Base-by-base conservation (phyloP, 1,139 yeast species). In the Sugiyamaella novakii region DNA sequence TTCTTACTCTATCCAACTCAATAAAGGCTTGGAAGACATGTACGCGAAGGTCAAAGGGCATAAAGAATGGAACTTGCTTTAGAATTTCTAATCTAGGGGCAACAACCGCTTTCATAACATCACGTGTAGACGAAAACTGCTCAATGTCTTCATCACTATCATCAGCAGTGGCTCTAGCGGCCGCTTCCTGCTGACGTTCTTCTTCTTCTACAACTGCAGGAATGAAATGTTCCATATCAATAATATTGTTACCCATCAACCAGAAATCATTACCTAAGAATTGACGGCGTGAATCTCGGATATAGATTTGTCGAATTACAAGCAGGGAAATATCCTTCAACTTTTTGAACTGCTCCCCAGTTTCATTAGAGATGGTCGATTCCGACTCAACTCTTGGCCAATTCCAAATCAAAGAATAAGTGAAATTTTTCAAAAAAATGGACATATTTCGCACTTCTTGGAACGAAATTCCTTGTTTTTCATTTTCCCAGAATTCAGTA, bases 11-110 rank as follows among this genome's bases (percentile, higher is more conserved):
- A 44, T 59, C 57, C 3, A 51, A 38, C 31, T 51, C 49, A 18
- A 52, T 52, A 36, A 51, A 54, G n/a, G 53, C 53, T 18, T 51
- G 51, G 19, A 92, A 87, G 0, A 87, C 74, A 48, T 74, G 75
- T 0, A 88, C 96, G 46, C 98, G 73, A 34, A 79, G 78, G 21
- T 77, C 75, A 64, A 92, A 92, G 0, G 87, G 81, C 17, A 91
- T 73, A 67, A 88, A 84, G 62, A 86, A 91, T 1, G 98, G 97
- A 2, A 83, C 71, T 47, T 79, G 77, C 2, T 78, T 74, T 35
- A 87, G 73, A 0, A 89, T 71, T 46, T 81, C 78, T 40, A 79
- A 54, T 54, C 69, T 51, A 1, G 70, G 66, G 3, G 58, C 55
- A 5, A 52, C 37, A 14, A 28, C 34, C 5, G 44, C n/a, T 19